phyloP scores from a whole-genome alignment of 768 basidiomycete genomes.

The Termitomyces sp. region DNA sequence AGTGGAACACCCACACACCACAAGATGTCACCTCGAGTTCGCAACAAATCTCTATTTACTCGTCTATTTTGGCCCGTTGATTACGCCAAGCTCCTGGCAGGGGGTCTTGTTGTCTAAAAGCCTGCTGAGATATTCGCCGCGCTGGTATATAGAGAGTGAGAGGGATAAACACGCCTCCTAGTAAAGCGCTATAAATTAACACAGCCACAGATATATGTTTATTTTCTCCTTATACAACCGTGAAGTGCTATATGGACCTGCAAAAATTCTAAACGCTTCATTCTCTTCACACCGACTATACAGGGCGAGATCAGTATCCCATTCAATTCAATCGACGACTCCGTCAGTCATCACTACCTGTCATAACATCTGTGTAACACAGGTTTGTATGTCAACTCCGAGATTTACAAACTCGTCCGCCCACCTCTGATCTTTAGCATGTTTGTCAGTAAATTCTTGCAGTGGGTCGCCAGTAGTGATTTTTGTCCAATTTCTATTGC shows the following conservation, averaged over 20 bases:
- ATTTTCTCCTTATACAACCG: background rate
- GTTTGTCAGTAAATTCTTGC: no score
- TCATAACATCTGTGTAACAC: background rate
- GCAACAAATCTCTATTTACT: constrained; percentile 2
- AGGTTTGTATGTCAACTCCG: background rate
- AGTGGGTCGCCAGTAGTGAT: background rate
- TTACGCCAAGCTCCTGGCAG: background rate
- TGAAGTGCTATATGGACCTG: background rate
- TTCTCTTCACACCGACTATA: background rate
- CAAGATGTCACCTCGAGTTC: constrained; percentile 10
- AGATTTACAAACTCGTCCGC: background rate
- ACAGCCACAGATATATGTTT: constrained; percentile 12
- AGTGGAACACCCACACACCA: constrained; percentile 31
- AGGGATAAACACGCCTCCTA: background rate
- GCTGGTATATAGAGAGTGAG: background rate
- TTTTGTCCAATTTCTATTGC: background rate
- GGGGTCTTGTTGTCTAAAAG: background rate
- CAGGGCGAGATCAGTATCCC: background rate
- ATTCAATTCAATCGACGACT: background rate
- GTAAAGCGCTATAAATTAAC: constrained; percentile 6
- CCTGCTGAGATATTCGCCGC: background rate
- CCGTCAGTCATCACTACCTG: constrained; percentile 3
- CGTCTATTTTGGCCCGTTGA: background rate
- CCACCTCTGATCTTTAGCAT: background rate
- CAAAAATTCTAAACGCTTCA: background rate